Evolutionary conservation across 495 filamentous ascomycete species (phyloP), one percentile per base, ranked within the genome.

Genomic region (Aspergillus ellipticus): DNA sequence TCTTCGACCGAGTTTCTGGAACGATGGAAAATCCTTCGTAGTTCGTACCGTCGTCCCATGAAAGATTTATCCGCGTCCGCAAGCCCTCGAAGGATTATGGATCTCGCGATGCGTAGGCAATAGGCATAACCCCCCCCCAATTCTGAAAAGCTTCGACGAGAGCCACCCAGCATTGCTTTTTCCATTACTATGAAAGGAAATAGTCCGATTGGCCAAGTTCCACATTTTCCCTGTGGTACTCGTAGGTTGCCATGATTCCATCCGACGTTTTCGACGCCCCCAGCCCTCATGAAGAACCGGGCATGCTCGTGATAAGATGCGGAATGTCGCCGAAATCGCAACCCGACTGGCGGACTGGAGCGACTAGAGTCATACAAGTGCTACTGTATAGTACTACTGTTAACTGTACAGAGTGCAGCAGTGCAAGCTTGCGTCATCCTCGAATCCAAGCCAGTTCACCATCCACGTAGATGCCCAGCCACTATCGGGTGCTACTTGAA

Each of bases 401-500:
- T 7, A 3, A 4, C 24, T 7, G 24, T 28, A 28, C 24, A 28
- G 24, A 13, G 43, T 47, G 26, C 22, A 21, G 28, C 28, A 48
- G 45, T 28, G 45, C 16, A 11, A 28, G 45, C 45, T 48, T 48
- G 45, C 45, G 45, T 48, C 45, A 48, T 48, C 45, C 15, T 16
- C 19, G 6, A 28, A 29, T 3, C 24, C 22, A 22, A 28, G 5
- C 45, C 15, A 28, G 45, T 11, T 16, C 11, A 47, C 17, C 24
- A 47, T 48, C 22, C 45, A 48, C 24, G 35, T 39, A 1, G 35
- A 39, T 39, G 35, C 35, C 35, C 35, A 39, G 35, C 35, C 35
- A 39, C 35, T 39, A 39, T n/a, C 11, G 35, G n/a, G 35, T 15
- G n/a, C 35, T 35, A n/a, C 11, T 39, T n/a, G 3, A 4, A 39